Evolutionary conservation across 768 basidiomycete genomes (phyloP).

Genomic region (Coprinellus aureogranulatus): DNA sequence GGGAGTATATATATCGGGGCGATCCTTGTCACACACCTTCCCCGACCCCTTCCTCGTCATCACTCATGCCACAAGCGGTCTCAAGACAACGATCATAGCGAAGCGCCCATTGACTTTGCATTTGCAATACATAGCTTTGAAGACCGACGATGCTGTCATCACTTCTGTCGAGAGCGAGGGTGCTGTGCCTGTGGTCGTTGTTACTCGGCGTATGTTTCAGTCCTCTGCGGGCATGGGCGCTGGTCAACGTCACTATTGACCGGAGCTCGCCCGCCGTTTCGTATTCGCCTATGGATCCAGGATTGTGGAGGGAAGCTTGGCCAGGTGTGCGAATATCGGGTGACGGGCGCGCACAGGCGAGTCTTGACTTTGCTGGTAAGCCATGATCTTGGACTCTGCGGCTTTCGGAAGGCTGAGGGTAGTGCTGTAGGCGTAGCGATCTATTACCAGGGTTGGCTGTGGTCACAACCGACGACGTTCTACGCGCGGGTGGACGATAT

Average conservation of each 20-base stretch:
- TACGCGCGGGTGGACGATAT: background rate
- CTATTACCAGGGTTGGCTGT: slow-evolving; percentile 5
- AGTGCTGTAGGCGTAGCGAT: background rate
- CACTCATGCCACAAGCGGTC: too few species aligned
- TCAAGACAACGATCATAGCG: too few species aligned
- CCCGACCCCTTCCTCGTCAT: too few species aligned
- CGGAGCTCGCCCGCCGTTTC: background rate
- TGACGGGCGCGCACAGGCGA: background rate
- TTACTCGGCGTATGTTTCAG: background rate
- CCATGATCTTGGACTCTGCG: background rate
- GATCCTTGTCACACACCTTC: too few species aligned
- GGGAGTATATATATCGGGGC: too few species aligned
- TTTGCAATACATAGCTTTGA: too few species aligned
- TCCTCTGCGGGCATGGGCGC: background rate
- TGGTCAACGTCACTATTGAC: slow-evolving; percentile 1
- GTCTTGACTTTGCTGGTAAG: slow-evolving; percentile 4
- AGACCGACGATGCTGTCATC: too few species aligned
- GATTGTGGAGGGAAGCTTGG: slow-evolving; percentile 1
- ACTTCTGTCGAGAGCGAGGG: too few species aligned
- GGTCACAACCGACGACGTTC: background rate
- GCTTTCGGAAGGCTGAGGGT: background rate
- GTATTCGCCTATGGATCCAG: background rate
- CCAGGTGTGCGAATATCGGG: background rate
- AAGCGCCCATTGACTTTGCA: too few species aligned
- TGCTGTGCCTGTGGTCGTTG: background rate